Percentiles rank a stretch among this genome's conserved stretches.
Conservation (phyloP, 1,139 yeast species). For the Hansenula lynferdii region DNA sequence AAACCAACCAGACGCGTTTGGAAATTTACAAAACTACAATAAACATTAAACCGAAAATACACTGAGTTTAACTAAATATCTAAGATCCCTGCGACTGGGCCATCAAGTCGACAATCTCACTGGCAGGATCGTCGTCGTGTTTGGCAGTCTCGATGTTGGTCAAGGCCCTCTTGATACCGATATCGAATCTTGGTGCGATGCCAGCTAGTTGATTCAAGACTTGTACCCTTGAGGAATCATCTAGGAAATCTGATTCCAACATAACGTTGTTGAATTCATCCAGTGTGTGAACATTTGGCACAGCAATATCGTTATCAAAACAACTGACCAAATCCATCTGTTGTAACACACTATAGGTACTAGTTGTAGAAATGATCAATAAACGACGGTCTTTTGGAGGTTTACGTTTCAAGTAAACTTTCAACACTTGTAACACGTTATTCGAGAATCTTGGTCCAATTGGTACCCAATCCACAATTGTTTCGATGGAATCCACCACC, state of each 20-base stretch:
- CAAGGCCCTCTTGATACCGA: slow-evolving; percentile 80
- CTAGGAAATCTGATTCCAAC: slow-evolving; percentile 62
- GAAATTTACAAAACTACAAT: no score
- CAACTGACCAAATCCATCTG: slow-evolving; percentile 79
- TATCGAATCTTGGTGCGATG: slow-evolving; percentile 47
- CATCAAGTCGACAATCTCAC: slow-evolving; percentile 56
- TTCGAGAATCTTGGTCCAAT: slow-evolving; percentile 97
- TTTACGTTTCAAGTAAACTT: slow-evolving; percentile 71
- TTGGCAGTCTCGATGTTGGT: slow-evolving; percentile 82
- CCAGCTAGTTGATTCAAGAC: slow-evolving; percentile 49
- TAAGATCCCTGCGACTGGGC: slow-evolving; percentile 15
- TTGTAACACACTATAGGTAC: slow-evolving; percentile 75
- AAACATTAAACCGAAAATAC: no score
- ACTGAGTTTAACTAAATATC: no score
- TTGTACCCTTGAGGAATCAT: slow-evolving; percentile 43
- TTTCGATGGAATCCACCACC: slow-evolving; percentile 89
- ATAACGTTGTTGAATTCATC: slow-evolving; percentile 71
- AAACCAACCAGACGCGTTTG: no score
- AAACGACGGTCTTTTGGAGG: slow-evolving; percentile 91
- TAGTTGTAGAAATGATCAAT: slow-evolving; percentile 84
- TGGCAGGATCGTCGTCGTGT: slow-evolving; percentile 58
- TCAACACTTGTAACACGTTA: slow-evolving; percentile 77
- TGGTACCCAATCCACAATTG: slow-evolving; percentile 90
- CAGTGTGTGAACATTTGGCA: slow-evolving; percentile 64
- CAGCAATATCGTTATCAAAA: slow-evolving; percentile 80